Evolutionary conservation across 352 stramenopile species (phyloP), one percentile per base, ranked within the genome.

Genomic region (Globisporangium irregulare): DNA sequence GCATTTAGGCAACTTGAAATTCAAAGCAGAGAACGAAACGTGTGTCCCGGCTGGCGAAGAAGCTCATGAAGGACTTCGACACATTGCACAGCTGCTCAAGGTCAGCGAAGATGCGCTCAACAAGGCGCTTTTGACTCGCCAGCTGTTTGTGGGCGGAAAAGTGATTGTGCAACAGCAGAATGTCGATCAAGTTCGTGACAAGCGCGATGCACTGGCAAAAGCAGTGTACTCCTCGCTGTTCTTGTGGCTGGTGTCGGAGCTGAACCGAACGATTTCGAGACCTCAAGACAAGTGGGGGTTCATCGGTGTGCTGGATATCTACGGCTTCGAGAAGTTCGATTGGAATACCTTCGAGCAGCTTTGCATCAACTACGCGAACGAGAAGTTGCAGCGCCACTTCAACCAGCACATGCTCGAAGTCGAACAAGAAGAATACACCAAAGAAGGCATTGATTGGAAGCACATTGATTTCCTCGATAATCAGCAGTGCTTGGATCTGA

Each of bases 301-400:
- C 60, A 98, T 99, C 68, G 94, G 94, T 72, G 91, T 99, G 25
- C 72, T 99, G 24, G 97, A 99, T 86, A 99, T 99, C 70, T 99
- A 98, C 75, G 96, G 97, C 14, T 99, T 99, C 76, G 97, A 99
- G 73, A 96, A 93, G 57, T 99, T 99, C 66, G 84, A 98, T 58
- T 96, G 87, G 90, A 97, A 96, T 65, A 97, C 90, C 24, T 98
- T 98, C 67, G 95, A 98, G 78, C 97, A 99, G 70, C 79, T 98
- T 6, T 98, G 95, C 70, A 98, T 98, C 69, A 98, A 98, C 76
- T 98, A 97, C 62, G 93, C 90, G 54, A 98, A 98, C 70, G 95
- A 98, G 69, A 98, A 98, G 75, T 78, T 98, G 3, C 95, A 98
- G 73, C 86, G 87, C 1, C 89, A 95, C 64, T 97, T 96, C 54